Conservation (phyloP, 2,329 filamentous ascomycete genomes). For the Aspergillus cejpii region DNA sequence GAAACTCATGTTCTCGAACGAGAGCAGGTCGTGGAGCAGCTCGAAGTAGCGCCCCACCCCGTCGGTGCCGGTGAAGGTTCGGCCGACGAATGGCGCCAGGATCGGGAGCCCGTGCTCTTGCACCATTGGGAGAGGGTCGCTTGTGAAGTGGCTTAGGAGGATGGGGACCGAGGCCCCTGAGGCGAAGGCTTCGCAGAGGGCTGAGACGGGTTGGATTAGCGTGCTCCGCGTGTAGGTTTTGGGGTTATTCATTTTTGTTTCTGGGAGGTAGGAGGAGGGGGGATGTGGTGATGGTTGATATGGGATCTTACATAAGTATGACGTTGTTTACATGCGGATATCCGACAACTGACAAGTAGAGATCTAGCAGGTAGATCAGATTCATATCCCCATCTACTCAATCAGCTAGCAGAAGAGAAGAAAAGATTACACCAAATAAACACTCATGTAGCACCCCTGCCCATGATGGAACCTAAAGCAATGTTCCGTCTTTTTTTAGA, state of each 20-base stretch:
- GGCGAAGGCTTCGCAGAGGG: constrained; percentile 30
- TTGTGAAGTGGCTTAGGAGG: constrained; percentile 34
- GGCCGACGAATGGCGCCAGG: constrained; percentile 41
- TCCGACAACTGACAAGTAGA: no score
- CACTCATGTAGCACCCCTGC: neutral
- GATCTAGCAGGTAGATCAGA: no score
- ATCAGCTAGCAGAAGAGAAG: neutral
- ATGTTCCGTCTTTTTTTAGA: constrained; percentile 8
- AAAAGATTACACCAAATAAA: neutral
- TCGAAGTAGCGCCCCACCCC: constrained; percentile 36
- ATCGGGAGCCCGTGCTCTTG: constrained; percentile 38
- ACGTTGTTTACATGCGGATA: neutral
- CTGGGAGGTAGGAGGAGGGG: neutral
- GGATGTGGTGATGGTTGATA: neutral
- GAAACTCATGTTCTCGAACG: constrained; percentile 35
- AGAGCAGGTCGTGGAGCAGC: constrained; percentile 25
- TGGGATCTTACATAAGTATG: neutral
- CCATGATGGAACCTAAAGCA: neutral
- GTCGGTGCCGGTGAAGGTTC: constrained; percentile 33
- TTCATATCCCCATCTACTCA: neutral
- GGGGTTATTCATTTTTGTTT: neutral
- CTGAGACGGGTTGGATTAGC: constrained; percentile 23
- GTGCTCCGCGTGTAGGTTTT: constrained; percentile 13
- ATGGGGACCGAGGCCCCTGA: constrained; percentile 15
- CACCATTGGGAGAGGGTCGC: constrained; percentile 19